A percentile compares a stretch with the other conserved stretches of the same genome.
phyloP scores from a whole-genome alignment of 2,329 filamentous ascomycete species.

The Alternaria longipes region DNA sequence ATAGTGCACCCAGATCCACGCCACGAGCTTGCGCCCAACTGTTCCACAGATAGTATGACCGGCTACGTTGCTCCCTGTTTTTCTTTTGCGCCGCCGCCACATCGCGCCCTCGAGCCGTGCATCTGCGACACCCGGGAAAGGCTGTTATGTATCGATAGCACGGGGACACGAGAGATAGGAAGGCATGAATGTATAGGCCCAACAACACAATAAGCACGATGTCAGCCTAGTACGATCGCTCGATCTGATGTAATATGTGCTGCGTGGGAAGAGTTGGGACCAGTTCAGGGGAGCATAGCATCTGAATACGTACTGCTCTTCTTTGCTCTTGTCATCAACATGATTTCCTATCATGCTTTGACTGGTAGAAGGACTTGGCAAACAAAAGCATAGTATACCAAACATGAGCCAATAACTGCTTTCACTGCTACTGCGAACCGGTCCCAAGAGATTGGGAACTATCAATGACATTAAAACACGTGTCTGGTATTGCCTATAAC shows the following conservation, averaged over 20 bases:
- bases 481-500: not conserved
- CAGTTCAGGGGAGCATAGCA: not conserved
- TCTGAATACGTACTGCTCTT: not conserved
- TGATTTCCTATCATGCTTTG: not conserved
- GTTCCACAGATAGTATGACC: not conserved
- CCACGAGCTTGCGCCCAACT: constrained; percentile 2
- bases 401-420: not conserved
- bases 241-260: not conserved
- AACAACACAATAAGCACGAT: not conserved
- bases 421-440: not conserved
- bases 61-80: not conserved
- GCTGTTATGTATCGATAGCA: not conserved
- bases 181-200: not conserved
- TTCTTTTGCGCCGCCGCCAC: constrained; percentile 3
- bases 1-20: constrained; percentile 3
- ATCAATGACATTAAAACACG: not conserved
- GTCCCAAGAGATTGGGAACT: not conserved
- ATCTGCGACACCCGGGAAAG: constrained; percentile 2
- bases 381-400: not conserved
- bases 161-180: not conserved
- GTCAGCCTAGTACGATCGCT: not conserved
- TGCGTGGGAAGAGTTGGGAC: not conserved
- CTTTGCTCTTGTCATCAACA: not conserved
- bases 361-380: not conserved
- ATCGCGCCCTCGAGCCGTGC: not conserved